Percentiles rank a stretch among this genome's conserved stretches.
Conservation (phyloP, 345 rosid genomes). For the Arabis hirsuta region DNA sequence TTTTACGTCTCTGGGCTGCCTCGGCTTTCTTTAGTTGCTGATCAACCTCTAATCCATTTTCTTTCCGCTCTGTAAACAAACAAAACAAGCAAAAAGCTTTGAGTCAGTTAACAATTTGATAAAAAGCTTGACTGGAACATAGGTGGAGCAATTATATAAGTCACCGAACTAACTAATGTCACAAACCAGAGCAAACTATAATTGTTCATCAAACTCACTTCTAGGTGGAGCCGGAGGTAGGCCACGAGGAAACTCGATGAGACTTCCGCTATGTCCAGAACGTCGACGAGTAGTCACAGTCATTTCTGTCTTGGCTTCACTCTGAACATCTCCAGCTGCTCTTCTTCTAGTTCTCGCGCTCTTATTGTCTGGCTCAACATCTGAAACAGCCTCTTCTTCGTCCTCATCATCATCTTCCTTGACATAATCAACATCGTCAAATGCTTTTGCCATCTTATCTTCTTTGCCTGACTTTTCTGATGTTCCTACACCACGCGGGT, state of each 20-base stretch:
- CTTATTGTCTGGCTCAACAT: slow-evolving; percentile 54
- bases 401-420: slow-evolving; percentile 59
- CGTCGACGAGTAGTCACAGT: slow-evolving; percentile 86
- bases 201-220: slow-evolving; percentile 57
- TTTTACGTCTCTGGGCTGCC: slow-evolving; percentile 88
- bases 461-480: slow-evolving; percentile 46
- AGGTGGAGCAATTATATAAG: background rate
- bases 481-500: slow-evolving; percentile 30
- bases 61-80: slow-evolving; percentile 67
- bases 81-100: background rate
- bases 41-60: slow-evolving; percentile 78
- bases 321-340: slow-evolving; percentile 58
- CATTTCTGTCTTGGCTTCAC: slow-evolving; percentile 53
- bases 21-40: slow-evolving; percentile 87
- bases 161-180: slow-evolving; percentile 1
- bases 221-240: slow-evolving; percentile 92
- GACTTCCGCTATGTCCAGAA: slow-evolving; percentile 49
- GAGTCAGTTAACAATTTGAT: background rate
- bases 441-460: slow-evolving; percentile 48
- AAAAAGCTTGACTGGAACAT: background rate
- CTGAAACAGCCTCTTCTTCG: slow-evolving; percentile 48
- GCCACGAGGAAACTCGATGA: slow-evolving; percentile 86
- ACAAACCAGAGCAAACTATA: background rate
- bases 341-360: slow-evolving; percentile 56
- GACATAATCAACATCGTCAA: slow-evolving; percentile 62